Evolutionary conservation across 2,329 filamentous ascomycete species (phyloP).

Genomic region (Trichoderma breve): DNA sequence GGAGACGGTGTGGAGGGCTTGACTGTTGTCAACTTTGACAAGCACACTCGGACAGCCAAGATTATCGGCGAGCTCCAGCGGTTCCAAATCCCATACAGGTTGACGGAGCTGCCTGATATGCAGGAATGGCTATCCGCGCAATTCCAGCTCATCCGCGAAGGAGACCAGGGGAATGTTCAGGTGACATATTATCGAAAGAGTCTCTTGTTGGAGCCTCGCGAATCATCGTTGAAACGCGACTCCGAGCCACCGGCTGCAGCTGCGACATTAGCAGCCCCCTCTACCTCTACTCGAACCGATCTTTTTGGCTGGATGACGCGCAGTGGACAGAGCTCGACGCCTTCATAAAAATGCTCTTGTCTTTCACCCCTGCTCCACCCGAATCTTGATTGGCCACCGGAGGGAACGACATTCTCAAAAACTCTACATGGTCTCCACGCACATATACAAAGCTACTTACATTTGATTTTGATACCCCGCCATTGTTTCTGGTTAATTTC

Average conservation of each 20-base stretch:
- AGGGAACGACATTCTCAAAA: constrained; percentile 1
- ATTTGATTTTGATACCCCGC: constrained; percentile 39
- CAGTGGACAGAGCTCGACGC: constrained; percentile 30
- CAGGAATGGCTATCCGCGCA: constrained; percentile 90
- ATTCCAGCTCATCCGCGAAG: constrained; percentile 69
- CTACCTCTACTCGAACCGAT: constrained; percentile 38
- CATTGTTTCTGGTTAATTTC: constrained; percentile 27
- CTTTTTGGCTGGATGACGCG: constrained; percentile 53
- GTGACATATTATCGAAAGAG: constrained; percentile 75
- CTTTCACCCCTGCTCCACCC: not conserved
- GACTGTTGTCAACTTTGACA: constrained; percentile 95
- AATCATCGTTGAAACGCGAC: constrained; percentile 40
- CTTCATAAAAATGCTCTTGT: constrained; percentile 20
- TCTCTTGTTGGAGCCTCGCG: constrained; percentile 75
- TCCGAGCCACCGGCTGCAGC: constrained; percentile 35
- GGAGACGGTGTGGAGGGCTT: constrained; percentile 66
- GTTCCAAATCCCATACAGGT: constrained; percentile 89
- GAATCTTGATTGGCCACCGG: not conserved
- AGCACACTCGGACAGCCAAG: constrained; percentile 89
- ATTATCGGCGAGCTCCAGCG: constrained; percentile 94
- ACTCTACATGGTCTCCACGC: constrained; percentile 22
- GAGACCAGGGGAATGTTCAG: constrained; percentile 55
- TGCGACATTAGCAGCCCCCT: constrained; percentile 30
- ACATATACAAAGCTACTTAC: constrained; percentile 35
- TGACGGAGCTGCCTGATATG: constrained; percentile 80